Evolutionary conservation across 345 rosid genomes (phyloP).

Genomic region (Populus alba): DNA sequence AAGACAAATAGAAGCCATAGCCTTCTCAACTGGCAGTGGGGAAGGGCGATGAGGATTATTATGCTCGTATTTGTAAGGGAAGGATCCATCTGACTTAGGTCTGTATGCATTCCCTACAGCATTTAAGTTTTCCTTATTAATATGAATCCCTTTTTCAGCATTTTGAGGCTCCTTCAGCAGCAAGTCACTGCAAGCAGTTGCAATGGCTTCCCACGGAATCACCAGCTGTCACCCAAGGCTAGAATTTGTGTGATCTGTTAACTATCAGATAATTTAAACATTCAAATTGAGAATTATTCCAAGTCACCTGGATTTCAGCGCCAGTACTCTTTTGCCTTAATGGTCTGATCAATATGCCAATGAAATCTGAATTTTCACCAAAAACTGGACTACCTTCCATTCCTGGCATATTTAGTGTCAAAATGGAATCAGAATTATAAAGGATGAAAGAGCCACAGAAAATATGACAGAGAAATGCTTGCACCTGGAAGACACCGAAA

Average conservation of each 20-base stretch:
- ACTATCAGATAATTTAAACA: conserved; percentile 35
- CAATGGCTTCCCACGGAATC: conserved; percentile 98
- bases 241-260: conserved; percentile 62
- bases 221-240: conserved; percentile 96
- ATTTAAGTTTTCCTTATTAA: conserved; percentile 44
- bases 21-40: conserved; percentile 47
- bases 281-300: conserved; percentile 11
- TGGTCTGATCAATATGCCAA: conserved; percentile 83
- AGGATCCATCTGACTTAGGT: conserved; percentile 23
- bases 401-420: conserved; percentile 43
- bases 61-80: conserved; percentile 17
- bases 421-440: conserved; percentile 18
- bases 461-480: conserved; percentile 27
- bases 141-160: conserved; percentile 42
- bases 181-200: conserved; percentile 74
- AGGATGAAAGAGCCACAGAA: conserved; percentile 18
- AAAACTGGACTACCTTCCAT: conserved; percentile 92
- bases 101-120: conserved; percentile 41
- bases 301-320: conserved; percentile 89
- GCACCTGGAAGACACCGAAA: conserved; percentile 93
- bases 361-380: conserved; percentile 45
- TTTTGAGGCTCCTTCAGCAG: conserved; percentile 63
- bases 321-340: conserved; percentile 72
- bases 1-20: conserved; percentile 75
- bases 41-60: conserved; percentile 19